A percentile compares a stretch with the other conserved stretches of the same genome.
phyloP scores from a whole-genome alignment of 345 rosid species.

The Syzygium oleosum region DNA sequence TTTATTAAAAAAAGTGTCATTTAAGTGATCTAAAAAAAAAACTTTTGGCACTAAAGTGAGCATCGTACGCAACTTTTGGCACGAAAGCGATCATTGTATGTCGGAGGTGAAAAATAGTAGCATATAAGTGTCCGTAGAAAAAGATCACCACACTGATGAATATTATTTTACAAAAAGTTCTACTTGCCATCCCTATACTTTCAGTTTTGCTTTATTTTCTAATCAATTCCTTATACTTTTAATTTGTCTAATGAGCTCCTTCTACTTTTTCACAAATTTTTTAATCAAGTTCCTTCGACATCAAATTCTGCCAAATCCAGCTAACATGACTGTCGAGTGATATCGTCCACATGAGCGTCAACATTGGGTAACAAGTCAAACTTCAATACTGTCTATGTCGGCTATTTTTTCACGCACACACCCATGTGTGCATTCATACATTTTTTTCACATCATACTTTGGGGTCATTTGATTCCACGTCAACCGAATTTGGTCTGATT shows the following conservation, averaged over 20 bases:
- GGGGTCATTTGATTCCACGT: background rate
- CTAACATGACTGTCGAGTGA: background rate
- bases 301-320: rapidly evolving
- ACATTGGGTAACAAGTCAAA: background rate
- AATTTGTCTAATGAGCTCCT: background rate
- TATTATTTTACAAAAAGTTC: no score
- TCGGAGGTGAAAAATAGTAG: background rate
- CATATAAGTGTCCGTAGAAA: no score
- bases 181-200: no score
- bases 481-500: rapidly evolving
- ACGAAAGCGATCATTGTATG: no score
- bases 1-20: no score
- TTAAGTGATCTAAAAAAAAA: no score
- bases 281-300: rapidly evolving
- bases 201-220: background rate
- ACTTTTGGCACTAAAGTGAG: no score
- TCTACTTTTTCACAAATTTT: no score
- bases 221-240: no score
- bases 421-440: background rate
- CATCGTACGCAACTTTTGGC: no score
- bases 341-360: background rate
- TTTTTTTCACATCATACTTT: background rate
- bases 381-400: no score
- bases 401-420: background rate
- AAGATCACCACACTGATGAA: background rate